These are phyloP conservation scores for Volvox reticuliferus DNA, from an alignment of 139 green algal genomes.

Conservation along the genomic window DNA sequence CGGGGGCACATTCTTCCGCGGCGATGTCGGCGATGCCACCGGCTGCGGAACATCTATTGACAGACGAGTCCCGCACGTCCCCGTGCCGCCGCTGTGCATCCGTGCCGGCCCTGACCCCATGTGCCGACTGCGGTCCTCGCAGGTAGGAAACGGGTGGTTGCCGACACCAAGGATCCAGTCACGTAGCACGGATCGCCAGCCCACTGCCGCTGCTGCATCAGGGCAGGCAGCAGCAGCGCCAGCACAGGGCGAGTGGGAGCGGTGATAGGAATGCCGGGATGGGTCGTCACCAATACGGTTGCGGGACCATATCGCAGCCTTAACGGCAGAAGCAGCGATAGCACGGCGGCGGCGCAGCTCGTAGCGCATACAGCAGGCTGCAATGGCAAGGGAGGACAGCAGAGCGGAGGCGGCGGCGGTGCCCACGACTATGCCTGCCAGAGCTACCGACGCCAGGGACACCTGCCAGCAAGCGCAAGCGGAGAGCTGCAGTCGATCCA, in stretches of 20 bases:
- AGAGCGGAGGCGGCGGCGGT: background rate
- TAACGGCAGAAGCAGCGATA: background rate
- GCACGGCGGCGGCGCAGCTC: background rate
- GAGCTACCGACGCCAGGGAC: background rate
- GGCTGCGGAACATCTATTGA: background rate
- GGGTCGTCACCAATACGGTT: background rate
- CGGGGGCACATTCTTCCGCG: constrained; percentile 12
- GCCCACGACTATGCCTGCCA: constrained; percentile 19
- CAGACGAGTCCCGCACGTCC: background rate
- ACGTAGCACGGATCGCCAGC: background rate
- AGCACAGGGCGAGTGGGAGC: background rate
- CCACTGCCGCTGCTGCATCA: background rate
- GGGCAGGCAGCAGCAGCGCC: background rate
- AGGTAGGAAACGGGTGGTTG: background rate
- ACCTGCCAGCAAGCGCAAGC: background rate
- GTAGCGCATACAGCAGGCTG: background rate
- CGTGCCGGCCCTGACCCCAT: background rate
- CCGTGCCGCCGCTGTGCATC: background rate
- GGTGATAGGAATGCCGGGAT: background rate
- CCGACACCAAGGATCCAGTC: background rate
- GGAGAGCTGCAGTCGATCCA: too few relatives aligned
- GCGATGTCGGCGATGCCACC: background rate
- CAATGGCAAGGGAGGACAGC: background rate
- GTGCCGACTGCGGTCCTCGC: constrained; percentile 2
- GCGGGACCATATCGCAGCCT: background rate